phyloP scores from a whole-genome alignment of 169 alveolate genomes.

The Plasmodium coatneyi region DNA sequence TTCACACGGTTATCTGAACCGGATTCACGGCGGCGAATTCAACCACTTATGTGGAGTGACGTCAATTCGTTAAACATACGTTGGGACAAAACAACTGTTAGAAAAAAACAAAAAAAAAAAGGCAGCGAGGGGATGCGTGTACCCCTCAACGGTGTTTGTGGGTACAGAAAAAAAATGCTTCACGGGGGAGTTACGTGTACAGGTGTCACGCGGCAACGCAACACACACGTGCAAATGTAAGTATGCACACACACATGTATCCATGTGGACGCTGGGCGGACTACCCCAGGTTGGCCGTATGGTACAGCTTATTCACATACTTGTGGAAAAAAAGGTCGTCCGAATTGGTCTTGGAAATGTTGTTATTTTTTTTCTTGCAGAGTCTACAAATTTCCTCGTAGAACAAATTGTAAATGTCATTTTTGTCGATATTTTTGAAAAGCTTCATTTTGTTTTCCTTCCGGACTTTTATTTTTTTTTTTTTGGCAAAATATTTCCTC shows the following conservation, averaged over 20 bases:
- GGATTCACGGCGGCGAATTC: background rate
- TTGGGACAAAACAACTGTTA: background rate
- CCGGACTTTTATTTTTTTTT: conserved; percentile 43
- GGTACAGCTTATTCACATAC: conserved; percentile 56
- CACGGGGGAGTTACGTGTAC: background rate
- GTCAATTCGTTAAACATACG: background rate
- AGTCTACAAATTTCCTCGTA: conserved; percentile 56
- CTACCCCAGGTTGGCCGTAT: conserved; percentile 1
- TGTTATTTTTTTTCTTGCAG: conserved; percentile 27
- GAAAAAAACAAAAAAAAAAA: background rate
- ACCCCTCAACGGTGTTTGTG: background rate
- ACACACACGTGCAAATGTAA: background rate
- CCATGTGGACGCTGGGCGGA: background rate
- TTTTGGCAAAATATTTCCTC: conserved; percentile 55
- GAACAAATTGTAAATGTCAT: conserved; percentile 60
- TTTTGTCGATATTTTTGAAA: conserved; percentile 60
- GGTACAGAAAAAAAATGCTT: background rate
- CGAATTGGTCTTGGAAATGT: conserved; percentile 36
- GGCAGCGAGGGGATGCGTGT: background rate
- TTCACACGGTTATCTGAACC: background rate
- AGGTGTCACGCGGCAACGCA: background rate
- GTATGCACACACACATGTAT: background rate
- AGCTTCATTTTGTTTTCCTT: conserved; percentile 73
- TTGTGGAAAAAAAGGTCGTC: conserved; percentile 70
- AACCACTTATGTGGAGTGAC: background rate